phyloP scores from a whole-genome alignment of 2,329 filamentous ascomycete genomes.

The Lasiodiplodia hormozganensis region DNA sequence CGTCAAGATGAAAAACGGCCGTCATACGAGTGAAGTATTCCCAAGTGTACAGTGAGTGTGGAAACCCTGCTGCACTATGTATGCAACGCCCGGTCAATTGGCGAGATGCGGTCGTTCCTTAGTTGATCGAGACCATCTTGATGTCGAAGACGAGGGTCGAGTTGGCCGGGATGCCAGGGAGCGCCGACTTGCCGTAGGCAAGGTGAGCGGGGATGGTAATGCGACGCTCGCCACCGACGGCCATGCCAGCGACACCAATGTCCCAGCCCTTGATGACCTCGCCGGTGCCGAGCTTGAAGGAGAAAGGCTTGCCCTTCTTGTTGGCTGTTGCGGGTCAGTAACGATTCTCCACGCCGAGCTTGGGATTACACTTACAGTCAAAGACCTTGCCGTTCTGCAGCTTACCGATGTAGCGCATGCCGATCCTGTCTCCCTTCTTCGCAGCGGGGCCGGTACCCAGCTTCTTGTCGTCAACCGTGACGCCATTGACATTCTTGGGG shows the following conservation, averaged over 20 bases:
- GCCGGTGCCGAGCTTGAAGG: conserved; percentile 90
- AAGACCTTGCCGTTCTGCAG: conserved; percentile 91
- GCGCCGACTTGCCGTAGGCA: conserved; percentile 84
- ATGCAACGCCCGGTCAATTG: conserved; percentile 38
- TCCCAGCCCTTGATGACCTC: conserved; percentile 99
- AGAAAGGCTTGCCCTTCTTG: conserved; percentile 98
- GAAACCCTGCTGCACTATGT: conserved; percentile 38
- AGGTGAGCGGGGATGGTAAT: conserved; percentile 86
- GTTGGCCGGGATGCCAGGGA: conserved; percentile 89
- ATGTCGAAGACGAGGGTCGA: conserved; percentile 88
- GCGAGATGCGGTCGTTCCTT: conserved; percentile 35
- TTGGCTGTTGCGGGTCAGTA: conserved; percentile 69
- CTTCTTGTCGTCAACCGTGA: conserved; percentile 96
- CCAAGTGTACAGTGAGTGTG: conserved; percentile 41
- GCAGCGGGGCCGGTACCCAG: conserved; percentile 80
- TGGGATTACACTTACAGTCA: conserved; percentile 71
- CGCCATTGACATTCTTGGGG: conserved; percentile 82
- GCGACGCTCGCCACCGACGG: conserved; percentile 89
- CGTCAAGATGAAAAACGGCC: conserved; percentile 34
- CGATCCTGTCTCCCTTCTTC: conserved; percentile 89
- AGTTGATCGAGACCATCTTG: conserved; percentile 59
- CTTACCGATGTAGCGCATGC: conserved; percentile 99
- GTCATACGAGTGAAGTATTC: conserved; percentile 34
- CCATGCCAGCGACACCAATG: conserved; percentile 90
- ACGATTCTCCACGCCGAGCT: neutral